Evolutionary conservation across 2,329 filamentous ascomycete genomes (phyloP).

Genomic region (Calonectria montana): DNA sequence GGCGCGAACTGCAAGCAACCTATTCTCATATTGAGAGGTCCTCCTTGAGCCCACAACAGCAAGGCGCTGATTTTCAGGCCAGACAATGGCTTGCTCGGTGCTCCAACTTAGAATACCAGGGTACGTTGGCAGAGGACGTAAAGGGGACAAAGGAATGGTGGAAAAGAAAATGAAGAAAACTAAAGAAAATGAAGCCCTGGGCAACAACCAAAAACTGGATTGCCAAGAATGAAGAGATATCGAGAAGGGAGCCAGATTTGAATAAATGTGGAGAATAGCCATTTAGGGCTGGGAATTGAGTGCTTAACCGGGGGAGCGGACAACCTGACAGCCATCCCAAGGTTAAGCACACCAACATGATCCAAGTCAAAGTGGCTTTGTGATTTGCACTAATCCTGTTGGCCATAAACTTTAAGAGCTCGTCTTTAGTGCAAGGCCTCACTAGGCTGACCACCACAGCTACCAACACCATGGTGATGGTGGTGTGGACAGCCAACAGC

Average conservation of each 20-base stretch:
- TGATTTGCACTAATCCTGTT: not conserved
- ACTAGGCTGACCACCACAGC: not conserved
- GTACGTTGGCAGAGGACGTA: not conserved
- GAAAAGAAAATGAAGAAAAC: not conserved
- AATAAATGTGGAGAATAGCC: not conserved
- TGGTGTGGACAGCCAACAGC: not conserved
- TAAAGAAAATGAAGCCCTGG: too few species aligned
- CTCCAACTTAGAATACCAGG: not conserved
- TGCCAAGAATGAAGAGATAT: not conserved
- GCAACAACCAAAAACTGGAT: too few species aligned
- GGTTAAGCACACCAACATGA: not conserved
- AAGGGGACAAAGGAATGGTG: not conserved
- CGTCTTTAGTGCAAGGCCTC: not conserved
- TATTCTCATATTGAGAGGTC: slow-evolving; percentile 67
- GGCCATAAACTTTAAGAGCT: not conserved
- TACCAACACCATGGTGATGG: not conserved
- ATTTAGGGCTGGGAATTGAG: not conserved
- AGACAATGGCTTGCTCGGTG: not conserved
- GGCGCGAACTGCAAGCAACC: slow-evolving; percentile 80
- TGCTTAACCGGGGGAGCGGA: not conserved
- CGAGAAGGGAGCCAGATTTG: not conserved
- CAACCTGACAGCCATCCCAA: not conserved
- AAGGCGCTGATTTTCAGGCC: too few species aligned
- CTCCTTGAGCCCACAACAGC: too few species aligned
- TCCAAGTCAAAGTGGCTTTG: not conserved